phyloP scores from a whole-genome alignment of 1,284 basidiomycete genomes.

The Wolfiporia cocos region DNA sequence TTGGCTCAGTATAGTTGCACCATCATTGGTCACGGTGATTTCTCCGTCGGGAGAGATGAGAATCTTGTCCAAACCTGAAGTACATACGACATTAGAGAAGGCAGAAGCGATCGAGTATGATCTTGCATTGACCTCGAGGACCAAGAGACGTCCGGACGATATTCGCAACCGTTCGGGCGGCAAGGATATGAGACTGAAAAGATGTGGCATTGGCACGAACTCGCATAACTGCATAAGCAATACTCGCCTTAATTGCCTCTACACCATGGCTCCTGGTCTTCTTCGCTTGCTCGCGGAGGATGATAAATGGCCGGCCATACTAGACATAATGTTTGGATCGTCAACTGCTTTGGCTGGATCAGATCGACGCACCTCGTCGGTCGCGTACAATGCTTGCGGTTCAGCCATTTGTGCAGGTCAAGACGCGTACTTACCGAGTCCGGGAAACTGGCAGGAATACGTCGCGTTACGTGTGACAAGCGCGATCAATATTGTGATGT shows the following conservation, averaged over 20 bases:
- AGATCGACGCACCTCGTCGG: conserved; percentile 68
- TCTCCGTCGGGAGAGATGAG: conserved; percentile 98
- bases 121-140: conserved; percentile 63
- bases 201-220: no score
- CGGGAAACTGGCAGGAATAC: no score
- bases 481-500: no score
- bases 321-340: conserved; percentile 27
- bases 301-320: conserved; percentile 97
- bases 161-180: conserved; percentile 88
- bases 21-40: conserved; percentile 99
- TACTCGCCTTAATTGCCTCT: conserved; percentile 89
- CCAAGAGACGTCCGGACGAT: conserved; percentile 95
- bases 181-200: conserved; percentile 94
- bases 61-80: conserved; percentile 93
- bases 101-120: conserved; percentile 1
- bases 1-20: conserved; percentile 91
- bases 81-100: not conserved
- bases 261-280: conserved; percentile 94
- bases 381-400: conserved; percentile 76
- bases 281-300: conserved; percentile 90
- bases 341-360: not conserved
- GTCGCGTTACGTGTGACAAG: no score
- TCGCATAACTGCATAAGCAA: no score
- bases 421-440: conserved; percentile 6
- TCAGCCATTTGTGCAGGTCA: conserved; percentile 32